These are phyloP conservation scores for Geotrichum ghanense DNA, from an alignment of 805 yeast species.

Conservation along the genomic window DNA sequence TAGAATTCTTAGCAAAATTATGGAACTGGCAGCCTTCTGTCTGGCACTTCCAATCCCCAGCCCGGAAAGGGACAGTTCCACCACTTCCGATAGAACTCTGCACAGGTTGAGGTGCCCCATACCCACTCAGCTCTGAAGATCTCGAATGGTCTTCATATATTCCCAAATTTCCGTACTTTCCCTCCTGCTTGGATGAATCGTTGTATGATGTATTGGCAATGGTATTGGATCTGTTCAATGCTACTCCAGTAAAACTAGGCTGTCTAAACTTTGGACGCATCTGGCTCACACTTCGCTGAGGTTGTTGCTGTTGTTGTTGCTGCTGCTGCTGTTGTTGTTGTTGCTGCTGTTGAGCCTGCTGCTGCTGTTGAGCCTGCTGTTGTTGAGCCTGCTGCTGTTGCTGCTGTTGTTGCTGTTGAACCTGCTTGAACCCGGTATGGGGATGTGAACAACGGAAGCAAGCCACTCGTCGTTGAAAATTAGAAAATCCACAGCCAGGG, in stretches of 20 bases:
- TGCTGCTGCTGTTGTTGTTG: slow-evolving; percentile 13
- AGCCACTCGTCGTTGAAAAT: slow-evolving; percentile 87
- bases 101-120: no score
- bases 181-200: slow-evolving; percentile 11
- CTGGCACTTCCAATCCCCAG: slow-evolving; percentile 93
- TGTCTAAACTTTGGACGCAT: background rate
- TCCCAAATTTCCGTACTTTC: background rate
- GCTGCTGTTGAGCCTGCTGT: slow-evolving; percentile 18
- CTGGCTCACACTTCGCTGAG: slow-evolving; percentile 2
- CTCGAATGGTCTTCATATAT: slow-evolving; percentile 12
- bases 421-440: slow-evolving; percentile 29
- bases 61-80: slow-evolving; percentile 79
- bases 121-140: no score
- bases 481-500: slow-evolving; percentile 90
- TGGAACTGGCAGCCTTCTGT: slow-evolving; percentile 74
- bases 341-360: slow-evolving; percentile 12
- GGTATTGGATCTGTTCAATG: background rate
- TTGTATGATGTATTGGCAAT: slow-evolving; percentile 9
- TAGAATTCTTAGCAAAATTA: slow-evolving; percentile 82
- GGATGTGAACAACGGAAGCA: slow-evolving; percentile 91
- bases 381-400: slow-evolving; percentile 47
- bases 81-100: slow-evolving; percentile 20
- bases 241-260: background rate
- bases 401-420: slow-evolving; percentile 36
- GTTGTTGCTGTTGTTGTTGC: slow-evolving; percentile 8